Evolutionary conservation across 2,329 filamentous ascomycete genomes (phyloP).

Genomic region (Ceratocystiopsis brevicomis): DNA sequence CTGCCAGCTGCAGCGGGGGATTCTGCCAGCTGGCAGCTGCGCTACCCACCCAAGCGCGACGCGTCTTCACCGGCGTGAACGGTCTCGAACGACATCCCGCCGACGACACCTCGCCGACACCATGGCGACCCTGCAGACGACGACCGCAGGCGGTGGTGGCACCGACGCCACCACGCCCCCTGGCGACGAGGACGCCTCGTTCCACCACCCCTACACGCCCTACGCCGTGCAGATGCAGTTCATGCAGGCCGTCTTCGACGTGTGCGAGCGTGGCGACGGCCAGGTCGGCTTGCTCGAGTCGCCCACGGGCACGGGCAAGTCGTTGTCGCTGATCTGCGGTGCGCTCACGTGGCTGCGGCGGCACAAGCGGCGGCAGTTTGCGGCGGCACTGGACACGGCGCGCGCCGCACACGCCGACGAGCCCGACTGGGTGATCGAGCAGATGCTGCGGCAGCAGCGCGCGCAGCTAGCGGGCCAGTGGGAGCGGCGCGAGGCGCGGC

Average conservation of each 20-base stretch:
- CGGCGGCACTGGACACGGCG: constrained; percentile 27
- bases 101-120: too few species aligned
- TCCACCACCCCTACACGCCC: constrained; percentile 73
- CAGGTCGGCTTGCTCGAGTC: constrained; percentile 82
- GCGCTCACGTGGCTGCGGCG: constrained; percentile 81
- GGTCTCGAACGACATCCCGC: too few species aligned
- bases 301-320: constrained; percentile 86
- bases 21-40: not conserved
- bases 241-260: constrained; percentile 66
- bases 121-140: too few species aligned
- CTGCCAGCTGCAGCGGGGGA: not conserved
- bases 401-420: constrained; percentile 40
- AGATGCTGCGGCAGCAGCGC: constrained; percentile 49
- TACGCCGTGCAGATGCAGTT: constrained; percentile 79
- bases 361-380: constrained; percentile 46
- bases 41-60: too few species aligned
- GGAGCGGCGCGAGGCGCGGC: constrained; percentile 54
- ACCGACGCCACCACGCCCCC: too few species aligned
- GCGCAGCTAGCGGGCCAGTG: constrained; percentile 46
- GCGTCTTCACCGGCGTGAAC: too few species aligned
- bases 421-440: constrained; percentile 69
- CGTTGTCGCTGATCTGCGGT: constrained; percentile 74
- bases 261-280: constrained; percentile 49
- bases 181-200: constrained; percentile 32
- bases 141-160: not conserved